A percentile compares a stretch with the other conserved stretches of the same genome.
Evolutionary conservation across 2,329 filamentous ascomycete genomes (phyloP).

Genomic region (Fusarium dimerum): DNA sequence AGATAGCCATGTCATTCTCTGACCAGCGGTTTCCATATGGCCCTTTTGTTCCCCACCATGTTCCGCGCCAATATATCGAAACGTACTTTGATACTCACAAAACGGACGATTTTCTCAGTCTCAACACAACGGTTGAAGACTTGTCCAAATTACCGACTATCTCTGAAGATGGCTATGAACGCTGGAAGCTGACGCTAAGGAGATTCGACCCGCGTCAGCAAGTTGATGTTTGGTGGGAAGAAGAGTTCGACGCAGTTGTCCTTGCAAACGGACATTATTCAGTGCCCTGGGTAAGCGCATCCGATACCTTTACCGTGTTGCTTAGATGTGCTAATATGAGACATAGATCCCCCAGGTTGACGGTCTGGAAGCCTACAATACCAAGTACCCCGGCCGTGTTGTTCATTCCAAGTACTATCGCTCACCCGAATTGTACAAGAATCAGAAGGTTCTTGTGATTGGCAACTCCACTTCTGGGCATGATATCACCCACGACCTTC

Average conservation of each 20-base stretch:
- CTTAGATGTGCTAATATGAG: background rate
- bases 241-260: constrained; percentile 48
- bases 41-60: constrained; percentile 55
- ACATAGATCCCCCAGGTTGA: constrained; percentile 46
- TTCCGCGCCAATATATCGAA: constrained; percentile 57
- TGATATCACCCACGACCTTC: constrained; percentile 41
- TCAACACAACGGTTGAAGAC: constrained; percentile 56
- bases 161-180: constrained; percentile 9
- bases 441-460: constrained; percentile 40
- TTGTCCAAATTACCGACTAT: constrained; percentile 36
- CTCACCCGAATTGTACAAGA: constrained; percentile 34
- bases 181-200: constrained; percentile 51
- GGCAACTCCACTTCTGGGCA: constrained; percentile 48
- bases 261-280: constrained; percentile 48
- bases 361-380: constrained; percentile 43
- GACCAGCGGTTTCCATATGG: constrained; percentile 55
- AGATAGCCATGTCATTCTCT: constrained; percentile 58
- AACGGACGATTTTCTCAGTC: constrained; percentile 45
- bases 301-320: fast-evolving
- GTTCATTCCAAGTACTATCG: constrained; percentile 50
- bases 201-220: constrained; percentile 44
- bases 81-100: constrained; percentile 54
- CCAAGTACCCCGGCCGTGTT: constrained; percentile 41
- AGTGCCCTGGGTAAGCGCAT: constrained; percentile 43
- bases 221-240: constrained; percentile 56